Evolutionary conservation across 192 early-diverging fungal species (phyloP), one percentile per base, ranked within the genome.

Genomic region (Podila epigama): DNA sequence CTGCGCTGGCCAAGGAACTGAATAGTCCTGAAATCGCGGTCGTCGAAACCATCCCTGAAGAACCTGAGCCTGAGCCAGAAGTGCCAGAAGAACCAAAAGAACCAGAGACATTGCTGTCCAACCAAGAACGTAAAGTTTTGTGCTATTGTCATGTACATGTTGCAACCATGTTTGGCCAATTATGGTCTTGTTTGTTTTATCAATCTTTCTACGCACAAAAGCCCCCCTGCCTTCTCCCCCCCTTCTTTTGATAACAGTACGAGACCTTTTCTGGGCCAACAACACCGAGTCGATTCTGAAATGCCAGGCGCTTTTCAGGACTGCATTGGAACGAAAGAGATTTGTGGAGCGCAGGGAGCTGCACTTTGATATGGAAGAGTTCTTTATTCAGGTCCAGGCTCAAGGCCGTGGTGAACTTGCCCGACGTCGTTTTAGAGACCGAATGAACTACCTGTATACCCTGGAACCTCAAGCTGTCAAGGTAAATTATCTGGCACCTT

Each of bases 1-100:
- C 84, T 41, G 88, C 88, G 9, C 80, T 96, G 6, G 82, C 70
- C 16, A 82, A 81, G 39, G 87, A 87, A 60, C 60, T 88, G 42
- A 69, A 71, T 25, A 75, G 81, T 35, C 66, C 70, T 20, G 64
- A 58, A 25, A 18, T 37, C 3, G 69, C 61, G 13, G 55, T 67
- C 29, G 50, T 51, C 53, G 50, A 77, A 37, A 61, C 55, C 3
- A 77, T 68, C 69, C n/a, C 42, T 68, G 69, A 78, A 75, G 67
- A 69, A 62, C 71, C 69, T 6, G 33, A 78, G 37, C 65, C 31
- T 22, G 82, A 39, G 67, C 81, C 40, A 22, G 77, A 64, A 50
- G 67, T 48, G 77, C 70, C 0, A 61, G 86, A 32, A 63, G 82
- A 71, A 32, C 79, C 22, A 44, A n/a, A n/a, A n/a, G 87, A 69